Evolutionary conservation across 2,329 filamentous ascomycete species (phyloP), one percentile per base, ranked within the genome.

Genomic region (Beauveria bassiana): DNA sequence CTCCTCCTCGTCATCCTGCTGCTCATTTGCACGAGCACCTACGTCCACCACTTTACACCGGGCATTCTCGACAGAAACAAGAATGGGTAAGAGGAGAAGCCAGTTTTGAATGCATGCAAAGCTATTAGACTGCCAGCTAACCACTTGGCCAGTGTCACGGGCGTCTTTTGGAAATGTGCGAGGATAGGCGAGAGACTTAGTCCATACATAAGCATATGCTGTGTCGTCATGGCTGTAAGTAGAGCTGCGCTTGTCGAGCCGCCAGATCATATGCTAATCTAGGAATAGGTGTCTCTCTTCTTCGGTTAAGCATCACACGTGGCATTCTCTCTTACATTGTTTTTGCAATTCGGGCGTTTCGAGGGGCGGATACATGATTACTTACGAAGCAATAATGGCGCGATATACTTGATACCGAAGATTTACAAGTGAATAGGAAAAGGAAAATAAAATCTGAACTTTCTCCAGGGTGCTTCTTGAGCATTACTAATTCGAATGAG

Each of bases 81-180:
- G 80, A 86, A 93, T 69, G 91, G 91, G 91, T 95, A 83, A 50
- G 81, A 8, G 61, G 42, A 38, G 47, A 63, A 63, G 22, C 14
- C 2, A 3, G 10, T 14, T 18, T 20, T 20, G 16, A 20, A 8
- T 26, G 8, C 16, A 22, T 3, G 14, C 1, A 22, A 18, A 26
- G n/a, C 16, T 4, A 2, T 28, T 24, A 14, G 54, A 53, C 8
- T 5, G 22, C 10, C 6, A 14, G 20, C 61, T 62, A 59, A 62
- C 31, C 3, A 10, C 3, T 8, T 31, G 47, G 18, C 10, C 42
- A 62, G 61, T 24, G 24, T 91, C 56, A 85, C 91, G 68, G 91
- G 91, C 58, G 88, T 96, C 64, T 96, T 98, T 73, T 99, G 95
- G 95, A 97, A 98, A 77, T 92, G 86, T 65, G 95, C 95, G 28